A percentile compares a stretch with the other conserved stretches of the same genome.
phyloP scores from a whole-genome alignment of 495 filamentous ascomycete genomes.

The Darksidea phi region DNA sequence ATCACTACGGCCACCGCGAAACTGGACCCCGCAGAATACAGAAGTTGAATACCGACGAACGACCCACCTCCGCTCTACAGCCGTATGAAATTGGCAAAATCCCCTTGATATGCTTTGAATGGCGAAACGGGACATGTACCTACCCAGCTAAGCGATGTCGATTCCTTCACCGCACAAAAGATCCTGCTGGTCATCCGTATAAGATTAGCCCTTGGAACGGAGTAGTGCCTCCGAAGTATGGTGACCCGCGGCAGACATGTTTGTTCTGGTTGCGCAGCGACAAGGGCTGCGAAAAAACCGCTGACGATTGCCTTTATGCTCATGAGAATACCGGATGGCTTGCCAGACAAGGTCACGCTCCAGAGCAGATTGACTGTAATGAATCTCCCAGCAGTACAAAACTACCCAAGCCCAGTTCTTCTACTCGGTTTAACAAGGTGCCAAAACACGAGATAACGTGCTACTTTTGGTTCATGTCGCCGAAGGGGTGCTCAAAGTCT shows the following conservation, averaged over 20 bases:
- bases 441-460: slow-evolving; percentile 7
- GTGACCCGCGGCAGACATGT: slow-evolving; percentile 19
- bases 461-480: slow-evolving; percentile 5
- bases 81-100: slow-evolving; percentile 20
- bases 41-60: not conserved
- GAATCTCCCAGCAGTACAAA: not conserved
- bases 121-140: slow-evolving; percentile 20
- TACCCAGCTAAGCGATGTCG: slow-evolving; percentile 19
- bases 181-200: not conserved
- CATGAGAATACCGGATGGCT: slow-evolving; percentile 22
- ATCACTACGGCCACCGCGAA: slow-evolving; percentile 19
- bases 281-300: slow-evolving; percentile 4
- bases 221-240: slow-evolving; percentile 19
- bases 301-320: slow-evolving; percentile 12
- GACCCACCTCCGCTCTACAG: not conserved
- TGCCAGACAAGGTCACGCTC: not conserved
- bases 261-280: slow-evolving; percentile 11
- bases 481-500: slow-evolving; percentile 4
- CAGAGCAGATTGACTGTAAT: not conserved
- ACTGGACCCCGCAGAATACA: not conserved
- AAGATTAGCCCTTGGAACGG: slow-evolving; percentile 13
- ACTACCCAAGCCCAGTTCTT: too few species aligned
- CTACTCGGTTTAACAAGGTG: too few species aligned
- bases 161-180: slow-evolving; percentile 22
- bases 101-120: slow-evolving; percentile 30